Conservation (phyloP, 2,329 filamentous ascomycete species). For the Aspergillus puulaauensis region DNA sequence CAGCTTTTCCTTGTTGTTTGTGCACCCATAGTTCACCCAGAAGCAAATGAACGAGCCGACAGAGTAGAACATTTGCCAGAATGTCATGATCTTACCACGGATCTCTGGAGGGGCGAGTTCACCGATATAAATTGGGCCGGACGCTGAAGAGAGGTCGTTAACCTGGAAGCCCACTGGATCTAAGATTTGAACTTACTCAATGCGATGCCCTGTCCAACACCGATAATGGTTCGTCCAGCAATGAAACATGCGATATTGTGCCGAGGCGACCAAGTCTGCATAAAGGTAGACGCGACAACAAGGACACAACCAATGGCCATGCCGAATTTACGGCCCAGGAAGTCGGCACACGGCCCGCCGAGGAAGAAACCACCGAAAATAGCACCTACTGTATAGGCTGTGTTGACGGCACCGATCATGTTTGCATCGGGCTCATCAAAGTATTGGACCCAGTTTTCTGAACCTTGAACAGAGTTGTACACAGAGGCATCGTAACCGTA, state of each 20-base stretch:
- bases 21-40: conserved; percentile 65
- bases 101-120: conserved; percentile 66
- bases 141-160: conserved; percentile 42
- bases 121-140: conserved; percentile 70
- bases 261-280: conserved; percentile 65
- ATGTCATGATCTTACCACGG: conserved; percentile 66
- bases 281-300: conserved; percentile 66
- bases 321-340: conserved; percentile 61
- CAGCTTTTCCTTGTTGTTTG: conserved; percentile 53
- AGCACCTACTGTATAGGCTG: conserved; percentile 68
- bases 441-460: conserved; percentile 64
- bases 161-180: background rate
- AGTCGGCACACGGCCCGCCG: conserved; percentile 64
- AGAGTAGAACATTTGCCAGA: conserved; percentile 68
- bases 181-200: conserved; percentile 48
- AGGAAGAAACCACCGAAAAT: conserved; percentile 70
- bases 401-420: conserved; percentile 61
- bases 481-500: conserved; percentile 75
- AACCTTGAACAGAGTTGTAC: conserved; percentile 70
- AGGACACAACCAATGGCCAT: conserved; percentile 66
- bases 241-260: conserved; percentile 66
- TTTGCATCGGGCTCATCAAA: conserved; percentile 52
- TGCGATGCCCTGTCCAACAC: conserved; percentile 68
- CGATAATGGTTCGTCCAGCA: conserved; percentile 66
- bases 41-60: conserved; percentile 66